Evolutionary conservation across 2,329 filamentous ascomycete species (phyloP), one percentile per base, ranked within the genome.

Genomic region (Arachnomyces sp.): DNA sequence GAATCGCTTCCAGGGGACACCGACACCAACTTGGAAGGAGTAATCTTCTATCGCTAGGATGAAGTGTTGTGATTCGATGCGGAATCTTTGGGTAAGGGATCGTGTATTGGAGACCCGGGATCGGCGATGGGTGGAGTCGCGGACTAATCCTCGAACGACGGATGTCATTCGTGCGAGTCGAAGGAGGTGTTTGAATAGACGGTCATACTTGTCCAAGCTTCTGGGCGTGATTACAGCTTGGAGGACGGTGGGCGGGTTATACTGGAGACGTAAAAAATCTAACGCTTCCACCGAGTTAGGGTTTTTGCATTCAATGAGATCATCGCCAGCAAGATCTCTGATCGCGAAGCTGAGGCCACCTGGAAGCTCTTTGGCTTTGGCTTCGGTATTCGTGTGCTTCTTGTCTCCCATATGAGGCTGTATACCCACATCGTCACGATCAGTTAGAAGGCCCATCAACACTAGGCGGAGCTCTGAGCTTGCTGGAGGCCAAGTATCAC

Each of bases 401-500:
- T n/a, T 53, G 49, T 13, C 49, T 39, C 25, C 39, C 36, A 2
- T 53, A 44, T 5, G 44, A 34, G 12, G 14, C 47, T 47, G 20
- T 48, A 40, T 40, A 3, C 28, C 17, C 4, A 61, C 60, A 34
- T 65, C 62, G 50, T 87, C 86, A 47, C 79, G 85, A 48, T 95
- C 89, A 2, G 76, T 74, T 5, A 96, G 67, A 1, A 96, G 75
- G 0, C 87, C 88, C 74, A 89, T 93, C 13, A 98, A 70, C 0
- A 86, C 86, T 4, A 96, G 71, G 7, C 88, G 79, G n/a, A 98
- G 67, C 59, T 96, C 92, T 0, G 89, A 95, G 59, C 85, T 93
- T 16, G 88, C 88, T 3, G 92, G 92, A 17, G 92, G 92, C 92
- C 92, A 96, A 25, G 74, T 85, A 40, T 85, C 79, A 52, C 87